Evolutionary conservation across 108 stramenopile species (phyloP), one percentile per base, ranked within the genome.

Genomic region (Discostella pseudostelligera): DNA sequence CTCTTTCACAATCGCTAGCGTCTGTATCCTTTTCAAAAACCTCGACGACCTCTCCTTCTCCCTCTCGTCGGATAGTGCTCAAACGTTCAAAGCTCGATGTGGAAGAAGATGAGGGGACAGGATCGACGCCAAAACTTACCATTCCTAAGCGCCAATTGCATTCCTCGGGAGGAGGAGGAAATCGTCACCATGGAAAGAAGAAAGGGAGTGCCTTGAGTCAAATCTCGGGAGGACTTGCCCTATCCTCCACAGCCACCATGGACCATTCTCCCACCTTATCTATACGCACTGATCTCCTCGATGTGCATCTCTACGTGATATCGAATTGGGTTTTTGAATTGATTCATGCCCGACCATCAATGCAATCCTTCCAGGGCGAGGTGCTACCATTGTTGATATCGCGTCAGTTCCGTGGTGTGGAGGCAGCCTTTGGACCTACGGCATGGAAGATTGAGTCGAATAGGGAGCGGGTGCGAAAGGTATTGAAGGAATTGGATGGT

Each of bases 221-320:
- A 21, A 35, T 35, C 10, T 3, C 17, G 11, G 55, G 37, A n/a
- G 29, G 13, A 24, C 43, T 71, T 11, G 16, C 70, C 57, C 29
- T 46, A 22, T 59, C 71, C 24, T 36, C 67, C 40, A 73, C 72
- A 13, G 43, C 60, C 39, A 63, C 59, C 42, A 37, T 16, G 22
- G 69, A 73, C 57, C 53, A 43, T 19, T 69, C 79, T 8, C 67
- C 74, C n/a, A 54, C 74, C 6, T 19, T 76, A 1, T 61, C 59
- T 11, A 25, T 82, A n/a, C 72, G 74, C 11, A 82, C 81, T 0
- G 81, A 82, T 59, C 56, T 82, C 2, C 59, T 64, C 29, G 93
- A 94, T 78, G 72, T 91, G 12, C 93, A 91, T 71, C 74, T 87
- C 9, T 94, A 90, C 75, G 84, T 82, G 14, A 68, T 94, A 13